These are phyloP conservation scores for Chaetomium cochliodes DNA, from an alignment of 495 filamentous ascomycete species.

Conservation along the genomic window DNA sequence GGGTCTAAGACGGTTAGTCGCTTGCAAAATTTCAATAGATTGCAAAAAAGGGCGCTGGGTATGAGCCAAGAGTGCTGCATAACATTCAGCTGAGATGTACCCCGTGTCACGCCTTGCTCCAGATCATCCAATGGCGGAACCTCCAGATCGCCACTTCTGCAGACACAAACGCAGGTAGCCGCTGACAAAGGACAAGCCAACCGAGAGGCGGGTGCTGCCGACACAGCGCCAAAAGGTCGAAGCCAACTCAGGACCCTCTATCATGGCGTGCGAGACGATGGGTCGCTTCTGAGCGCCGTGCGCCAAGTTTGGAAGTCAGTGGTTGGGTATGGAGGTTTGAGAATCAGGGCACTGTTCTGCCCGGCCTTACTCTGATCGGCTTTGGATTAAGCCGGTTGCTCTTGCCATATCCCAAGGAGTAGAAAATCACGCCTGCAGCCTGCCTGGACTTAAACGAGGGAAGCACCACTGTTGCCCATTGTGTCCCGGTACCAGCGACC, in stretches of 20 bases:
- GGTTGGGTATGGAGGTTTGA: not conserved
- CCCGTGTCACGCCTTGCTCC: not conserved
- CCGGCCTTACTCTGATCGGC: not conserved
- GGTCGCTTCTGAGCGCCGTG: not conserved
- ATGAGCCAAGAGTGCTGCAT: not conserved
- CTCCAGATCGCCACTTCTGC: not conserved
- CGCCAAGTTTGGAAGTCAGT: too few relatives aligned
- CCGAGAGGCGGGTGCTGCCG: not conserved
- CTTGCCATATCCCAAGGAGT: not conserved
- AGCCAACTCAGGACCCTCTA: not conserved
- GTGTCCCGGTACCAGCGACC: not conserved
- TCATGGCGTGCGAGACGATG: not conserved
- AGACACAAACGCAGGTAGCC: constrained; percentile 15
- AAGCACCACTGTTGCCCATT: not conserved
- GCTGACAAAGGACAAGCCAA: not conserved
- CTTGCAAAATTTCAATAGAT: constrained; percentile 9
- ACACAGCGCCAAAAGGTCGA: not conserved
- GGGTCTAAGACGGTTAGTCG: not conserved
- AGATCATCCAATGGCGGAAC: constrained; percentile 17
- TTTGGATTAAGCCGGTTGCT: not conserved
- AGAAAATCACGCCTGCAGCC: not conserved
- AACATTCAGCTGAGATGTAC: constrained; percentile 7
- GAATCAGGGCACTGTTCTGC: not conserved
- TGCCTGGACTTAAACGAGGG: not conserved
- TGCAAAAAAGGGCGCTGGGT: not conserved